A percentile compares a stretch with the other conserved stretches of the same genome.
phyloP scores from a whole-genome alignment of 352 stramenopile genomes.

The Phytophthora quininea region DNA sequence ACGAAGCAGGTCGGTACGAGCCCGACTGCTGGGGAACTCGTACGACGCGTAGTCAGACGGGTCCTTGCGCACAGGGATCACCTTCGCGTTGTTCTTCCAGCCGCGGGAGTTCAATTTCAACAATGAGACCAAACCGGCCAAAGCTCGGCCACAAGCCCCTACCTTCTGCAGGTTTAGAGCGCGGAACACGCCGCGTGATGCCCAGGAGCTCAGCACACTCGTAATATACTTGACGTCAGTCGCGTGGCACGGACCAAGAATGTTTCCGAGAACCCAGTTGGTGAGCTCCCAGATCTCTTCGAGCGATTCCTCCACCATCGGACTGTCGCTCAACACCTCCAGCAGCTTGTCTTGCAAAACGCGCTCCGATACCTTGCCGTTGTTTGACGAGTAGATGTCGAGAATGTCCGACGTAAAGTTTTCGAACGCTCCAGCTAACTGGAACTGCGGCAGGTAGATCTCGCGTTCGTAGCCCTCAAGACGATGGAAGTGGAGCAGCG shows the following conservation, averaged over 20 bases:
- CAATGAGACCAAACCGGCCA: constrained; percentile 74
- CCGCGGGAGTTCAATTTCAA: constrained; percentile 66
- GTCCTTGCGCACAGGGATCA: constrained; percentile 81
- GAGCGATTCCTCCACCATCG: constrained; percentile 91
- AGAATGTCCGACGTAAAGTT: constrained; percentile 81
- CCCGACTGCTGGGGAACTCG: constrained; percentile 73
- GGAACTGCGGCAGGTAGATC: constrained; percentile 98
- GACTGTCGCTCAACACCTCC: constrained; percentile 73
- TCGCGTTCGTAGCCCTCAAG: constrained; percentile 96
- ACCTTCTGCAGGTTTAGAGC: constrained; percentile 79
- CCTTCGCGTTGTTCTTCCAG: constrained; percentile 86
- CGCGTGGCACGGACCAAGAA: constrained; percentile 94
- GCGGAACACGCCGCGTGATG: constrained; percentile 77
- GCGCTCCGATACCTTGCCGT: constrained; percentile 68
- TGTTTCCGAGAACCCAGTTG: constrained; percentile 93
- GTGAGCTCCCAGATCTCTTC: constrained; percentile 98
- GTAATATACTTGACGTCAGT: constrained; percentile 94
- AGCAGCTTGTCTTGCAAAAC: constrained; percentile 85
- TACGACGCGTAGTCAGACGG: constrained; percentile 87
- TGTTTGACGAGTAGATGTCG: constrained; percentile 70
- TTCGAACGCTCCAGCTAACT: constrained; percentile 97
- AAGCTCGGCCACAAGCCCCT: constrained; percentile 59
- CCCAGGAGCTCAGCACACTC: constrained; percentile 83
- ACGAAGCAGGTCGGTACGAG: constrained; percentile 42
- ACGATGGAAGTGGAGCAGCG: constrained; percentile 96